Base-by-base conservation (phyloP, 257 asterid genomes). In the Ocimum tenuiflorum region DNA sequence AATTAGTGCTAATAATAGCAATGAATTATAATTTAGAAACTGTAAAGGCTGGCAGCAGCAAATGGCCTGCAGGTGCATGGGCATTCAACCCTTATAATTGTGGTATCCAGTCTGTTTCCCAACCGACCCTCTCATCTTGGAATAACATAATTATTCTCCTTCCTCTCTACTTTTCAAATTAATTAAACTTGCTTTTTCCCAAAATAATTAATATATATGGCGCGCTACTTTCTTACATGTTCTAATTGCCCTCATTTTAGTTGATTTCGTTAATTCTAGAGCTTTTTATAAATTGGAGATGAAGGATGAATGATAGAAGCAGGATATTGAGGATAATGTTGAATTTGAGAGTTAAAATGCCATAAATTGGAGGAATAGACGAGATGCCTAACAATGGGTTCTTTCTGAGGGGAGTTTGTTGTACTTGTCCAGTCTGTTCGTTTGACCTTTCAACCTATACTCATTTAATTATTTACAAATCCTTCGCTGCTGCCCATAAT, bases 371-470 rank as follows among this genome's bases (percentile, higher is more conserved):
- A 53, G 20, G 60, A 53, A 53, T 53, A 53, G 60, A 53, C 60
- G 27, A 53, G 39, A 53, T 24, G 60, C 49, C 57, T 29, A 63
- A 52, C 56, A 54, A 48, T 27, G 4, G 31, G 47, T 27, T 53
- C 33, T 48, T 23, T 48, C 48, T 38, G 12, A 52, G 20, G 49
- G 8, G 54, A 57, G 41, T 62, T 62, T 38, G 70, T n/a, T n/a
- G n/a, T n/a, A n/a, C n/a, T 67, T 75, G 73, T 65, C 75, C 58
- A 47, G 79, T 75, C 79, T 63, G 68, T 75, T 75, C 46, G 57
- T 57, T 62, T 64, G 64, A 75, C 71, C 67, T 49, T 62, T 68
- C 27, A 50, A 35, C 31, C 78, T 67, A 51, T 51, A 51, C 39
- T 43, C 22, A 55, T 48, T 58, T 65, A 38, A 70, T 63, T 54